A percentile compares a stretch with the other conserved stretches of the same genome.
Evolutionary conservation across 768 basidiomycete genomes (phyloP).

Genomic region (Vararia minispora): DNA sequence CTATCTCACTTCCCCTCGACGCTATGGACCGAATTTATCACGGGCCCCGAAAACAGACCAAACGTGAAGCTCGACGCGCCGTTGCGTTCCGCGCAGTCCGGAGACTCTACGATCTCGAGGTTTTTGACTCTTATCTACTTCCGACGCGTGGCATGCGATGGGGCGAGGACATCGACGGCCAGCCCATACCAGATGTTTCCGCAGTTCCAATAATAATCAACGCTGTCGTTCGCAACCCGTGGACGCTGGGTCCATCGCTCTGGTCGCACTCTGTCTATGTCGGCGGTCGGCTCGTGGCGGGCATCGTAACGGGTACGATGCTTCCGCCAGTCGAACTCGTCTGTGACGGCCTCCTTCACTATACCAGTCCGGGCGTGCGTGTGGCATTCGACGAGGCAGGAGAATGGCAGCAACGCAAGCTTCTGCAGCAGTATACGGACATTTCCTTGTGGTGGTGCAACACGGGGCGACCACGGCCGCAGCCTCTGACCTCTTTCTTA

Average conservation of each 20-base stretch:
- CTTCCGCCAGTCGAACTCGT: conserved; percentile 37
- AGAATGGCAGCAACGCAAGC: conserved; percentile 32
- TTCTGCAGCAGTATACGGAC: conserved; percentile 59
- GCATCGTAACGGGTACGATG: conserved; percentile 54
- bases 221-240: conserved; percentile 56
- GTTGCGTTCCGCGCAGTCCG: conserved; percentile 74
- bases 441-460: conserved; percentile 51
- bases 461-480: conserved; percentile 42
- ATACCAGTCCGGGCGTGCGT: conserved; percentile 21
- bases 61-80: conserved; percentile 75
- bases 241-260: conserved; percentile 42
- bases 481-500: conserved; percentile 48
- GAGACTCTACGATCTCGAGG: conserved; percentile 52
- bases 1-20: conserved; percentile 52
- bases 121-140: conserved; percentile 75
- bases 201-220: conserved; percentile 42
- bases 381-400: conserved; percentile 34
- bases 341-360: conserved; percentile 26
- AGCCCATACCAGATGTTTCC: conserved; percentile 29
- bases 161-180: conserved; percentile 44
- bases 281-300: conserved; percentile 39
- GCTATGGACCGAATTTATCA: conserved; percentile 39
- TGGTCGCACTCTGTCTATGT: conserved; percentile 56
- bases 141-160: conserved; percentile 46
- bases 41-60: conserved; percentile 53